Evolutionary conservation across 2,329 filamentous ascomycete species (phyloP).

Genomic region (Penicillium sp.): DNA sequence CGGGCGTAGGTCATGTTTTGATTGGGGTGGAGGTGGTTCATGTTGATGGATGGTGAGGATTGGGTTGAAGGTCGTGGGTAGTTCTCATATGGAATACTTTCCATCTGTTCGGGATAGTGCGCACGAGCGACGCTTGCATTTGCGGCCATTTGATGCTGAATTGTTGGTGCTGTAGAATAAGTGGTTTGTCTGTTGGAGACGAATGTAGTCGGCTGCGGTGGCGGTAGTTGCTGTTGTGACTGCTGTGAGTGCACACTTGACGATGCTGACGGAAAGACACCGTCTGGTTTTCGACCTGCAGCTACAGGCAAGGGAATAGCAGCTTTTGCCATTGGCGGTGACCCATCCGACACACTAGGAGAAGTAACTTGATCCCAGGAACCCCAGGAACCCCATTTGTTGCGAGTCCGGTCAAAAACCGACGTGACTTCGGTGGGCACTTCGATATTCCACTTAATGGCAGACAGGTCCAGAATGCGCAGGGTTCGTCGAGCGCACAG

Average conservation of each 20-base stretch:
- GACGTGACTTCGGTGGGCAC: slow-evolving; percentile 76
- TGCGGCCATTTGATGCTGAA: background rate
- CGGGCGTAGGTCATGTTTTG: slow-evolving; percentile 2
- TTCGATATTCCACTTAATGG: slow-evolving; percentile 84
- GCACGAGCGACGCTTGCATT: background rate
- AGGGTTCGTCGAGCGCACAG: slow-evolving; percentile 81
- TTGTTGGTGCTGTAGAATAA: slow-evolving; percentile 1
- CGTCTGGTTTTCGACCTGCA: background rate
- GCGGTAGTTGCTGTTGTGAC: slow-evolving; percentile 1
- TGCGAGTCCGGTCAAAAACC: slow-evolving; percentile 73
- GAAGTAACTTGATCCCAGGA: slow-evolving; percentile 40
- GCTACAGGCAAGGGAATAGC: slow-evolving; percentile 9
- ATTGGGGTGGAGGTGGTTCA: background rate
- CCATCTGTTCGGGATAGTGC: background rate
- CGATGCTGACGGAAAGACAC: slow-evolving; percentile 7
- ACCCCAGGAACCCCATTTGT: slow-evolving; percentile 70
- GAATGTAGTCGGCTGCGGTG: slow-evolving; percentile 17
- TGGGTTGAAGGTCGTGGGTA: slow-evolving; percentile 1
- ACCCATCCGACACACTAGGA: slow-evolving; percentile 12
- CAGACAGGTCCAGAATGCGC: slow-evolving; percentile 77
- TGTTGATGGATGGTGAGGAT: background rate
- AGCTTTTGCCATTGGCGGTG: slow-evolving; percentile 15
- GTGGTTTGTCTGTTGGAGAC: background rate
- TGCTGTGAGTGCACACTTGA: background rate
- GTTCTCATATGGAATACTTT: background rate